Evolutionary conservation across 345 rosid species (phyloP).

Genomic region (Hypericum androsaemum): DNA sequence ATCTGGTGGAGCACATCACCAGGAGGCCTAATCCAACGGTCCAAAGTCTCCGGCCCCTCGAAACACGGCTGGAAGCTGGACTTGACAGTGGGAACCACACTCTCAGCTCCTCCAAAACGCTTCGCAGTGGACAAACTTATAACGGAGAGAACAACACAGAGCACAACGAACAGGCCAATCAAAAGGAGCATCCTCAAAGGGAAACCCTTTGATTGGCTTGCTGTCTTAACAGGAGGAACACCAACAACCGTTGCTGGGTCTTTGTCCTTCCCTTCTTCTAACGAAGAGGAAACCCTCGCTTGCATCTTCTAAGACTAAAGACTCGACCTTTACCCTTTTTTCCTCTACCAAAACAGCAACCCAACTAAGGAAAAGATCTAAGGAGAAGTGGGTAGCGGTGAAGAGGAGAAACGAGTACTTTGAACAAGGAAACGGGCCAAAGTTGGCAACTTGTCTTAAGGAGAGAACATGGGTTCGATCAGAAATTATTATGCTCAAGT

Average conservation of each 20-base stretch:
- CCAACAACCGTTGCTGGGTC: slow-evolving; percentile 7
- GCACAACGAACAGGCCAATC: slow-evolving; percentile 39
- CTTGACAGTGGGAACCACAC: slow-evolving; percentile 33
- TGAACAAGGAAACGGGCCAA: too few species aligned
- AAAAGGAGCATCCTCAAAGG: slow-evolving; percentile 45
- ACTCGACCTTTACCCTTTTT: slow-evolving; percentile 5
- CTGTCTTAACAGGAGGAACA: slow-evolving; percentile 15
- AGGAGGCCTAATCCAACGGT: slow-evolving; percentile 56
- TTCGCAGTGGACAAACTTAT: slow-evolving; percentile 61
- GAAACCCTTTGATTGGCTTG: slow-evolving; percentile 37
- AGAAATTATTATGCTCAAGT: too few species aligned
- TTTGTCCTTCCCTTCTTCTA: slow-evolving; percentile 66
- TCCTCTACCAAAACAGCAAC: too few species aligned
- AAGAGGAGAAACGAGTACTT: too few species aligned
- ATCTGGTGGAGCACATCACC: slow-evolving; percentile 49
- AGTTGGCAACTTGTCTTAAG: too few species aligned
- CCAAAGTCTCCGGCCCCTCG: slow-evolving; percentile 30
- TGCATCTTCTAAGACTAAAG: slow-evolving; percentile 35
- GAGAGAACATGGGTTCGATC: too few species aligned
- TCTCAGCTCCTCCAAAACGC: slow-evolving; percentile 40
- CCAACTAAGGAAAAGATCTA: too few species aligned
- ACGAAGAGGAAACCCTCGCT: slow-evolving; percentile 31
- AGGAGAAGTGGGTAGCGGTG: too few species aligned
- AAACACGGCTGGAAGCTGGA: slow-evolving; percentile 42
- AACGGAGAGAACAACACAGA: slow-evolving; percentile 48